Percentiles rank a stretch among this genome's conserved stretches.
Conservation (phyloP, 139 green algal genomes). For the Chlorella ohadii region DNA sequence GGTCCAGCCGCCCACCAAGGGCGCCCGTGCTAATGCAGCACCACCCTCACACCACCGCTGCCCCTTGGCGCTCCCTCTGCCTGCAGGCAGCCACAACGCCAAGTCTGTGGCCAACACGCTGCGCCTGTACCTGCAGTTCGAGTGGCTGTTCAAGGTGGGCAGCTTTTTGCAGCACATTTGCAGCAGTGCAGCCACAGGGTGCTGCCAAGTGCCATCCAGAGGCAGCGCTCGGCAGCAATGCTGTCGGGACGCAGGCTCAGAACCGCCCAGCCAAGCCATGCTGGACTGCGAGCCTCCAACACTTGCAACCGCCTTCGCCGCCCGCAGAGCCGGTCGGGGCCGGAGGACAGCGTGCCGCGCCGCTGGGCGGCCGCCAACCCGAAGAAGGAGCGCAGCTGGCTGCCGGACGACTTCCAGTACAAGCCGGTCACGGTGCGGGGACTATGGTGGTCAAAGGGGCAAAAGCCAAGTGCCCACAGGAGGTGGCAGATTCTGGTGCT, state of each 20-base stretch:
- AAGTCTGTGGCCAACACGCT: conserved; percentile 49
- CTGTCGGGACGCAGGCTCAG: background rate
- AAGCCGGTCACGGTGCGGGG: conserved; percentile 1
- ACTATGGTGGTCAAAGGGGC: too few relatives aligned
- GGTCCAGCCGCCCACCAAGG: too few relatives aligned
- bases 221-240: background rate
- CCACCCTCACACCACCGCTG: background rate
- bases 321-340: background rate
- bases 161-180: background rate
- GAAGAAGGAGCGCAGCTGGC: background rate
- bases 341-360: conserved; percentile 8
- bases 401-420: background rate
- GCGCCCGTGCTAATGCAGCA: too few relatives aligned
- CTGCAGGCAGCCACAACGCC: conserved; percentile 61
- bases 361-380: conserved; percentile 44
- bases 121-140: conserved; percentile 67
- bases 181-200: background rate
- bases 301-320: background rate
- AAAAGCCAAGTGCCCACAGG: too few relatives aligned
- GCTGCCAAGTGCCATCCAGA: background rate
- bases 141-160: conserved; percentile 64
- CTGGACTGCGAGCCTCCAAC: too few relatives aligned
- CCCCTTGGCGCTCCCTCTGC: background rate
- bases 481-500: too few relatives aligned
- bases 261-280: too few relatives aligned